phyloP scores from a whole-genome alignment of 2,329 filamentous ascomycete genomes.

The Hypoxylon sp. region DNA sequence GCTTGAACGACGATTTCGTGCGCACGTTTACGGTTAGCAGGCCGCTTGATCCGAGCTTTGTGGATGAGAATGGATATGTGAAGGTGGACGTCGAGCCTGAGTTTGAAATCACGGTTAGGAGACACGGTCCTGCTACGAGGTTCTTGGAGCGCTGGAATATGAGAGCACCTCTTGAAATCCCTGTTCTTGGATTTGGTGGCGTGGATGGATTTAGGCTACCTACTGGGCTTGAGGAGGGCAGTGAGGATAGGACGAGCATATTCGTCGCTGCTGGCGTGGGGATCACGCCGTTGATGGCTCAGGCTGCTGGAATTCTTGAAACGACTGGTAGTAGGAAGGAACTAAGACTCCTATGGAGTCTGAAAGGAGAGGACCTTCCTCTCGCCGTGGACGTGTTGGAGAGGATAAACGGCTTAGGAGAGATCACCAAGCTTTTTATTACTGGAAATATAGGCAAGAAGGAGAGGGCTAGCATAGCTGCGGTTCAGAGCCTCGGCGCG shows the following conservation, averaged over 20 bases:
- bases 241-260: constrained; percentile 58
- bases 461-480: constrained; percentile 55
- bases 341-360: constrained; percentile 77
- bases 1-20: constrained; percentile 87
- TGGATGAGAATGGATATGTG: constrained; percentile 29
- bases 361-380: constrained; percentile 72
- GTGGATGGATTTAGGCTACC: constrained; percentile 61
- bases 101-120: constrained; percentile 80
- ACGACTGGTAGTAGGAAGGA: constrained; percentile 46
- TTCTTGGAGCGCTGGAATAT: constrained; percentile 73
- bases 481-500: constrained; percentile 56
- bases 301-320: constrained; percentile 67
- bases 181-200: constrained; percentile 81
- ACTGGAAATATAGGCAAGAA: constrained; percentile 63
- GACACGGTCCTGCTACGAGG: constrained; percentile 77
- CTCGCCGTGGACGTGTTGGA: constrained; percentile 73
- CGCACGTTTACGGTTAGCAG: constrained; percentile 84
- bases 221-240: not conserved
- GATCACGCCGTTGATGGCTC: constrained; percentile 84
- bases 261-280: constrained; percentile 87
- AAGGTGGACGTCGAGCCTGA: constrained; percentile 58
- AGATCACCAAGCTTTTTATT: constrained; percentile 73
- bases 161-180: constrained; percentile 70
- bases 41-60: constrained; percentile 57
- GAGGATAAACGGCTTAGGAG: constrained; percentile 65